Evolutionary conservation across 768 basidiomycete genomes (phyloP), one percentile per base, ranked within the genome.

Genomic region (Strobilomyces echinocephalus): DNA sequence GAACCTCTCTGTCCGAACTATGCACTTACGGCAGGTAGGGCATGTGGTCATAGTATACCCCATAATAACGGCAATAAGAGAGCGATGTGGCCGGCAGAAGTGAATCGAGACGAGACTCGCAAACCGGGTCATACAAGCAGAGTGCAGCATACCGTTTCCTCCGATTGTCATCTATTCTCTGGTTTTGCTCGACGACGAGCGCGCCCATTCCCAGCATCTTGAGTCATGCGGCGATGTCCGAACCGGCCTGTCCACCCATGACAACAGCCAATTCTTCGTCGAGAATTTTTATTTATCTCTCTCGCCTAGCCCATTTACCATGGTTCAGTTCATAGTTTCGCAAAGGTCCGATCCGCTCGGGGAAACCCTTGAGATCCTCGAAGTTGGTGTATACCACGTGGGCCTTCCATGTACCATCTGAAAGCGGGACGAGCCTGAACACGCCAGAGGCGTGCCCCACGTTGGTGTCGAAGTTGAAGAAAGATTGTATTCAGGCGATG

Each of bases 191-290:
- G n/a, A n/a, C n/a, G n/a, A n/a, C n/a, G 24, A 69, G 57, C 33
- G 62, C 42, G 18, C 41, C 49, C 3, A 60, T 21, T 1, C 60
- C 54, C 1, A 69, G 52, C 59, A 66, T 62, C 48, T 71, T 68
- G 40, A 87, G 74, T 39, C 83, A 72, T n/a, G 83, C 84, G 0
- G 82, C 82, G 20, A 81, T 59, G 9, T 77, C 79, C 34, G 83
- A 61, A 4, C 84, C 84, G 44, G 75, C 73, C 49, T 84, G n/a
- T n/a, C n/a, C 76, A 28, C 78, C 69, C 31, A 85, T 68, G 52
- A 85, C 57, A 3, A 84, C 84, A 7, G 69, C 64, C 0, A 83
- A 83, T 24, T 80, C 74, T 16, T 66, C 64, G 26, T 78, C 75
- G 10, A 67, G 3, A 38, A 61, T 70, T 38, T 70, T 64, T 12